Evolutionary conservation across 2,329 filamentous ascomycete genomes (phyloP).

Genomic region (Alternaria arborescens): DNA sequence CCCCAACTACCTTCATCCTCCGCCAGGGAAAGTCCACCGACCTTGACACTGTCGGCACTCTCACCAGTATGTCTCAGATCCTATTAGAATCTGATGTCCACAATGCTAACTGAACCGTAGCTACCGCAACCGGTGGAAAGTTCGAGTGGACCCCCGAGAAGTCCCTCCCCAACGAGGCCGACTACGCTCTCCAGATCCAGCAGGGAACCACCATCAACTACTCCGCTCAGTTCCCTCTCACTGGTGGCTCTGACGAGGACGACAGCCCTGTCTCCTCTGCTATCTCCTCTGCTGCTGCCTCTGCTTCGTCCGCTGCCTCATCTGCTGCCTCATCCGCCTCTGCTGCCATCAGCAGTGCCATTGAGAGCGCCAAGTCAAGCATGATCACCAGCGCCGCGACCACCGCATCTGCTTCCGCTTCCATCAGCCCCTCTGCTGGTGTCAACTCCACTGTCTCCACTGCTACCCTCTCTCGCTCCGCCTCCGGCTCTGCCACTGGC

Average conservation of each 20-base stretch:
- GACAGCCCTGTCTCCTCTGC: conserved; percentile 30
- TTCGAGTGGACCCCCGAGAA: conserved; percentile 62
- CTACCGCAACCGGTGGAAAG: conserved; percentile 55
- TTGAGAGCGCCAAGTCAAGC: conserved; percentile 12
- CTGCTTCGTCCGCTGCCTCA: conserved; percentile 29
- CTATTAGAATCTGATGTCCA: not conserved
- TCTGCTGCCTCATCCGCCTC: conserved; percentile 10
- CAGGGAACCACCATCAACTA: conserved; percentile 65
- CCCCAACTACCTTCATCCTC: conserved; percentile 64
- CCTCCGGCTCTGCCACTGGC: conserved; percentile 25
- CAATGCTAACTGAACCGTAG: conserved; percentile 36
- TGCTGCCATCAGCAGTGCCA: conserved; percentile 24
- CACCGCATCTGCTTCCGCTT: conserved; percentile 38
- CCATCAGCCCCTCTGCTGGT: conserved; percentile 25
- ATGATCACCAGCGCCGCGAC: conserved; percentile 37
- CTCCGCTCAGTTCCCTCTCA: conserved; percentile 59
- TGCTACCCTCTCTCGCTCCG: conserved; percentile 34
- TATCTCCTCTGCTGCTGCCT: conserved; percentile 20
- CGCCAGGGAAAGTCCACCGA: conserved; percentile 61
- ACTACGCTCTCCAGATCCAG: conserved; percentile 68
- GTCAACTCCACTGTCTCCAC: conserved; percentile 40
- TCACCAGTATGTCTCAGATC: conserved; percentile 56
- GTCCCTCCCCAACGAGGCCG: conserved; percentile 53
- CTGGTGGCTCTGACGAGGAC: conserved; percentile 39
- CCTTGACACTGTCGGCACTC: conserved; percentile 59